phyloP scores from a whole-genome alignment of 352 stramenopile genomes.

The Peronosclerospora sorghi region DNA sequence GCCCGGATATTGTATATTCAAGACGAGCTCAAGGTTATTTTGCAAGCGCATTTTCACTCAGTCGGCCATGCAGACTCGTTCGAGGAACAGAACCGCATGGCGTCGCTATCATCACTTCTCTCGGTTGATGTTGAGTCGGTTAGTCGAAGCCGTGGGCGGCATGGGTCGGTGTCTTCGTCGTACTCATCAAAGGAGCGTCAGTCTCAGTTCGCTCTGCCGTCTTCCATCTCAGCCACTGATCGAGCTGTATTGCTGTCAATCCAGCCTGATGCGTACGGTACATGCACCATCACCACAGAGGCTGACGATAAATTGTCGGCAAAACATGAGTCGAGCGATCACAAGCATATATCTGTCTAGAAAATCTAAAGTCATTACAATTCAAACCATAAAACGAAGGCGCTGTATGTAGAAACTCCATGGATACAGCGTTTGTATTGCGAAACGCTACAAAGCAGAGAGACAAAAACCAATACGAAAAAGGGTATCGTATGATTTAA shows the following conservation, averaged over 20 bases:
- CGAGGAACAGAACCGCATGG: conserved; percentile 32
- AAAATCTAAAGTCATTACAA: too few species aligned
- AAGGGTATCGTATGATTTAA: too few species aligned
- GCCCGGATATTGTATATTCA: conserved; percentile 34
- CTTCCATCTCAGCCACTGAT: conserved; percentile 25
- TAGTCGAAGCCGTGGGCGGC: conserved; percentile 16
- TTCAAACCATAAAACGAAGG: too few species aligned
- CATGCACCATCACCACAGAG: conserved; percentile 18
- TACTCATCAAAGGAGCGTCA: conserved; percentile 34
- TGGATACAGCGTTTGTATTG: too few species aligned
- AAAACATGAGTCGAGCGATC: conserved; percentile 19
- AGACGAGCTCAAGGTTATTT: conserved; percentile 42
- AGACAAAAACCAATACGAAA: too few species aligned
- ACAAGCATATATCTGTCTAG: conserved; percentile 25
- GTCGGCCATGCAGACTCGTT: conserved; percentile 30
- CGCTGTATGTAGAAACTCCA: too few species aligned
- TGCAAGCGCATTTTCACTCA: conserved; percentile 40
- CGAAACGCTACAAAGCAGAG: too few species aligned
- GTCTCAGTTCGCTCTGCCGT: conserved; percentile 21
- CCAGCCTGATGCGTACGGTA: conserved; percentile 22
- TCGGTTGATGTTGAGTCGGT: conserved; percentile 24
- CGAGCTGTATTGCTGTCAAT: conserved; percentile 26
- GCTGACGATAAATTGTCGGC: conserved; percentile 20
- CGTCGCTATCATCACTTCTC: conserved; percentile 32
- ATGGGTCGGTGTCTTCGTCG: conserved; percentile 30